Percentiles rank a stretch among this genome's conserved stretches.
Conservation (phyloP, 2,329 filamentous ascomycete species). For the Hypoxylon sp. region DNA sequence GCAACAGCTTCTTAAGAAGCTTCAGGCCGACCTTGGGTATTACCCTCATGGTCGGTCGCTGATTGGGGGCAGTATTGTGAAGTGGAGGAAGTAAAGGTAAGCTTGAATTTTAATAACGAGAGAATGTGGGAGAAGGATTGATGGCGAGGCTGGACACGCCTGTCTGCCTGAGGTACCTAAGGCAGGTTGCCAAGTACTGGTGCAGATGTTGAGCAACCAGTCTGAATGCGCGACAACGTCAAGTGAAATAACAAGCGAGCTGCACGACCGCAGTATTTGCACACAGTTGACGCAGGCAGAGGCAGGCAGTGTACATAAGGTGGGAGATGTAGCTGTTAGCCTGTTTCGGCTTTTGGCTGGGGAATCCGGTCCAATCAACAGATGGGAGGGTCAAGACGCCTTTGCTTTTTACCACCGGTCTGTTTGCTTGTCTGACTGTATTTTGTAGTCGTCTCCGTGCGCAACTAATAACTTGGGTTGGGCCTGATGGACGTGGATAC, state of each 20-base stretch:
- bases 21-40: constrained; percentile 45
- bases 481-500: constrained; percentile 20
- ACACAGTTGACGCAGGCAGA: constrained; percentile 20
- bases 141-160: constrained; percentile 26
- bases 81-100: constrained; percentile 9
- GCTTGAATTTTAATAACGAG: constrained; percentile 6
- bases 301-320: constrained; percentile 11
- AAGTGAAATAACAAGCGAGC: constrained; percentile 28
- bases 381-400: constrained; percentile 15
- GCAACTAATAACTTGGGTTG: constrained; percentile 25
- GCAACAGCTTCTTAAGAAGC: constrained; percentile 50
- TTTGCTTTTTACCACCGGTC: constrained; percentile 31
- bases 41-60: constrained; percentile 38
- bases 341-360: constrained; percentile 43
- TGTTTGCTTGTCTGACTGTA: constrained; percentile 39
- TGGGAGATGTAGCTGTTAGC: constrained; percentile 34
- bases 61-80: constrained; percentile 12
- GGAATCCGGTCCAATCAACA: constrained; percentile 40
- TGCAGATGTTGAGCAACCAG: constrained; percentile 13
- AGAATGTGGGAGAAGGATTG: constrained; percentile 15
- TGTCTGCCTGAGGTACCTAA: constrained; percentile 15
- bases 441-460: constrained; percentile 1
- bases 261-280: constrained; percentile 23
- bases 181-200: constrained; percentile 2
- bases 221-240: constrained; percentile 23